phyloP scores from a whole-genome alignment of 2,329 filamentous ascomycete genomes.

The Botryotinia convoluta region DNA sequence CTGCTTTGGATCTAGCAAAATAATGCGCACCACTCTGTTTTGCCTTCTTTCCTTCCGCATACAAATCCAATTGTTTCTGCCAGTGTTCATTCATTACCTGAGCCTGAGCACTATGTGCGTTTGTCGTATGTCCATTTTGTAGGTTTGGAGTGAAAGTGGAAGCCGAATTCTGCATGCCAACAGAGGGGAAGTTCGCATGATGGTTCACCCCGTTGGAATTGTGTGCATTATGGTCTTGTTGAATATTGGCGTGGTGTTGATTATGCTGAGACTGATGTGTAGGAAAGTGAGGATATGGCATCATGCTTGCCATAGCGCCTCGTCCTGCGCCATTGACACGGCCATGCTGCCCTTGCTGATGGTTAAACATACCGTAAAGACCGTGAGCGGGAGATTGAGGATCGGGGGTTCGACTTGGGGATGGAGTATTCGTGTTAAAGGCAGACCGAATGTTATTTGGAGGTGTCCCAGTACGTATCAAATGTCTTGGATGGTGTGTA shows the following conservation, averaged over 20 bases:
- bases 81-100: conserved; percentile 68
- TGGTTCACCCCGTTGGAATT: conserved; percentile 54
- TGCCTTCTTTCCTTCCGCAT: conserved; percentile 71
- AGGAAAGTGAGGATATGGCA: conserved; percentile 64
- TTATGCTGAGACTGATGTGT: conserved; percentile 53
- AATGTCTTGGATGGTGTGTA: conserved; percentile 45
- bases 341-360: conserved; percentile 69
- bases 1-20: conserved; percentile 70
- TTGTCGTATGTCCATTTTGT: conserved; percentile 55
- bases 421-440: conserved; percentile 47
- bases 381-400: conserved; percentile 39
- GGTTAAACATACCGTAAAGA: conserved; percentile 63
- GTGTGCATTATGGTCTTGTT: conserved; percentile 56
- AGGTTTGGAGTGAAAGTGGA: conserved; percentile 53
- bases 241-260: conserved; percentile 60
- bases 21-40: conserved; percentile 63
- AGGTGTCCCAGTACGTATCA: conserved; percentile 44
- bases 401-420: conserved; percentile 56
- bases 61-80: conserved; percentile 80
- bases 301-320: conserved; percentile 62
- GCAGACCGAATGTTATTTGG: conserved; percentile 44
- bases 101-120: conserved; percentile 49
- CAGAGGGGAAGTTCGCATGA: conserved; percentile 61
- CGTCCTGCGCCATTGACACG: conserved; percentile 70
- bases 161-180: conserved; percentile 62